Evolutionary conservation across 2,329 filamentous ascomycete genomes (phyloP).

Genomic region (Trichoderma arundinaceum): DNA sequence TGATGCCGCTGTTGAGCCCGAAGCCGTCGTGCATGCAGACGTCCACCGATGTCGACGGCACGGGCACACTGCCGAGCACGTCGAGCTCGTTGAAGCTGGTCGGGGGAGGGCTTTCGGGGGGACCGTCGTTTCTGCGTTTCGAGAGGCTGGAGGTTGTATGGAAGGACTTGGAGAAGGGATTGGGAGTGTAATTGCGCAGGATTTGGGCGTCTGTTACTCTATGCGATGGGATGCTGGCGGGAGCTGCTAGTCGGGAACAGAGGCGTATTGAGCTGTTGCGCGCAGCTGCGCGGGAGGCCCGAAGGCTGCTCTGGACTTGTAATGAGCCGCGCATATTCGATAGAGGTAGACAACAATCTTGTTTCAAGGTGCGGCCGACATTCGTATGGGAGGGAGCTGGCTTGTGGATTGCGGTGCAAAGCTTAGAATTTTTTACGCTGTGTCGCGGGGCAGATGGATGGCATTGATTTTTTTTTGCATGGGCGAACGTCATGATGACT

Average conservation of each 20-base stretch:
- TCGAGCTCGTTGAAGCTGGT: conserved; percentile 77
- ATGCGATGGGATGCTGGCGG: not conserved
- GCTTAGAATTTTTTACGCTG: conserved; percentile 11
- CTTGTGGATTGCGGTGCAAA: conserved; percentile 18
- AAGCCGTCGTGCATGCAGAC: conserved; percentile 85
- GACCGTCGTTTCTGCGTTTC: conserved; percentile 33
- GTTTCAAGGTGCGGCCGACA: not conserved
- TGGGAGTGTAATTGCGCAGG: not conserved
- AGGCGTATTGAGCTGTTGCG: conserved; percentile 9
- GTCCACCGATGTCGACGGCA: conserved; percentile 83
- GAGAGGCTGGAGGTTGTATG: conserved; percentile 33
- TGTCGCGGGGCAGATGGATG: conserved; percentile 25
- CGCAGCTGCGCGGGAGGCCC: conserved; percentile 35
- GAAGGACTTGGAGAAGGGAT: conserved; percentile 8
- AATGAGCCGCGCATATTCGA: conserved; percentile 36
- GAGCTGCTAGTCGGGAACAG: not conserved
- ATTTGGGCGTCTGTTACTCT: not conserved
- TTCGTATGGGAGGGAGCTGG: not conserved
- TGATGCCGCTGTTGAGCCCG: conserved; percentile 79
- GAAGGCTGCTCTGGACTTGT: conserved; percentile 35
- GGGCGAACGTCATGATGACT: conserved; percentile 31
- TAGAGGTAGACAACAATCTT: not conserved
- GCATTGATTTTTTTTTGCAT: conserved; percentile 1
- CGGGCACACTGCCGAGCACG: conserved; percentile 75
- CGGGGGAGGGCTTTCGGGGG: conserved; percentile 45